Evolutionary conservation across 331 rosid species (phyloP).

Genomic region (Quercus tomentella): DNA sequence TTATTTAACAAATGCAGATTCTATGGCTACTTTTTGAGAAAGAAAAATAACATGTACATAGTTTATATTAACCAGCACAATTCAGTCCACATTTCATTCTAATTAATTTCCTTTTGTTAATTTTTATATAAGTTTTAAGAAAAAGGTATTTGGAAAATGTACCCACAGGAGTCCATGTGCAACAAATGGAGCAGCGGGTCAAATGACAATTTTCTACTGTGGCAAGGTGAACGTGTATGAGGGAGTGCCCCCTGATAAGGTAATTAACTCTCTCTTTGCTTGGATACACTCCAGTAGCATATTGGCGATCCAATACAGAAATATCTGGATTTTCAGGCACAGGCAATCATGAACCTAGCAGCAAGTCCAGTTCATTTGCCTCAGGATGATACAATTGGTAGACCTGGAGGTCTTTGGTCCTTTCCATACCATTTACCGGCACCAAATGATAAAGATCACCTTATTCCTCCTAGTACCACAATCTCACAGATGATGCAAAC

Average conservation of each 20-base stretch:
- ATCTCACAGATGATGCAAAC: slow-evolving; percentile 50
- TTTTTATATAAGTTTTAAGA: slow-evolving; percentile 14
- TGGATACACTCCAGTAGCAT: slow-evolving; percentile 27
- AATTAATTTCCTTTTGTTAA: not conserved
- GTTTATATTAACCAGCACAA: not conserved
- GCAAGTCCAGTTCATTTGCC: slow-evolving; percentile 55
- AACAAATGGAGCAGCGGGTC: slow-evolving; percentile 50
- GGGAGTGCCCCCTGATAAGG: slow-evolving; percentile 89
- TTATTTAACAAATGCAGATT: not conserved
- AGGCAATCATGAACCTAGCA: slow-evolving; percentile 81
- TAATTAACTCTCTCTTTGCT: slow-evolving; percentile 33
- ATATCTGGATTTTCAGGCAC: slow-evolving; percentile 81
- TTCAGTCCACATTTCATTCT: not conserved
- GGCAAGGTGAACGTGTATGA: slow-evolving; percentile 98
- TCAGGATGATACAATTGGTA: slow-evolving; percentile 47
- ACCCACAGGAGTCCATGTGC: slow-evolving; percentile 58
- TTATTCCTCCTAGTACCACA: slow-evolving; percentile 42
- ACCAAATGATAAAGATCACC: slow-evolving; percentile 45
- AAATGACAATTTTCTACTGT: slow-evolving; percentile 93
- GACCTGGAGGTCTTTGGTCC: slow-evolving; percentile 44
- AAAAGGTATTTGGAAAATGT: slow-evolving; percentile 25
- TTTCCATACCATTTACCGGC: slow-evolving; percentile 41
- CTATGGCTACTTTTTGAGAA: not conserved
- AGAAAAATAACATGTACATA: not conserved
- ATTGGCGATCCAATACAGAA: slow-evolving; percentile 33